Evolutionary conservation across 805 yeast genomes (phyloP).

Genomic region (Hanseniaspora taiwanica): DNA sequence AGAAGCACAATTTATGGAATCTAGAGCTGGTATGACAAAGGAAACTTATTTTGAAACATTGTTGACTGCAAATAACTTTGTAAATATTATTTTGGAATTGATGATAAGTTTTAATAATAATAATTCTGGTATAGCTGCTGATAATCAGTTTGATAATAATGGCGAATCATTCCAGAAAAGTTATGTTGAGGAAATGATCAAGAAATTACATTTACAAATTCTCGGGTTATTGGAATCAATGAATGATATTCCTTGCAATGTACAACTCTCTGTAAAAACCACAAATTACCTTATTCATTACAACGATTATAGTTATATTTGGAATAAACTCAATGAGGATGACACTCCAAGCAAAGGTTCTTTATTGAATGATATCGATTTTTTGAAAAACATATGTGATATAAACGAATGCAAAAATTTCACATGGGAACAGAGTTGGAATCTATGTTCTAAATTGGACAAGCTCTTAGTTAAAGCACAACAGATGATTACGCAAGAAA

Average conservation of each 20-base stretch:
- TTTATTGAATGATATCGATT: neutral
- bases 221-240: conserved; percentile 9
- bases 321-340: neutral
- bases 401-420: neutral
- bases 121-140: conserved; percentile 2
- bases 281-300: conserved; percentile 8
- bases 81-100: conserved; percentile 12
- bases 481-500: conserved; percentile 7
- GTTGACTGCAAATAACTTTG: conserved; percentile 11
- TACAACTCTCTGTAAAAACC: conserved; percentile 7
- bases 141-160: neutral
- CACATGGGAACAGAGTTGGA: conserved; percentile 10
- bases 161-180: conserved; percentile 10
- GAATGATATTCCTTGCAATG: too few species aligned
- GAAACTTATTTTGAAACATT: conserved; percentile 15
- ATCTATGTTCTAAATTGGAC: conserved; percentile 10
- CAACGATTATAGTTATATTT: neutral
- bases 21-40: conserved; percentile 16
- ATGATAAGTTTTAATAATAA: conserved; percentile 8
- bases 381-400: neutral
- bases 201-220: conserved; percentile 11
- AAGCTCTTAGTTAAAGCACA: conserved; percentile 10
- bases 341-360: neutral
- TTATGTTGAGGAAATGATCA: conserved; percentile 11
- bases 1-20: conserved; percentile 13